Evolutionary conservation across 495 filamentous ascomycete genomes (phyloP).

Genomic region (Halenospora varia): DNA sequence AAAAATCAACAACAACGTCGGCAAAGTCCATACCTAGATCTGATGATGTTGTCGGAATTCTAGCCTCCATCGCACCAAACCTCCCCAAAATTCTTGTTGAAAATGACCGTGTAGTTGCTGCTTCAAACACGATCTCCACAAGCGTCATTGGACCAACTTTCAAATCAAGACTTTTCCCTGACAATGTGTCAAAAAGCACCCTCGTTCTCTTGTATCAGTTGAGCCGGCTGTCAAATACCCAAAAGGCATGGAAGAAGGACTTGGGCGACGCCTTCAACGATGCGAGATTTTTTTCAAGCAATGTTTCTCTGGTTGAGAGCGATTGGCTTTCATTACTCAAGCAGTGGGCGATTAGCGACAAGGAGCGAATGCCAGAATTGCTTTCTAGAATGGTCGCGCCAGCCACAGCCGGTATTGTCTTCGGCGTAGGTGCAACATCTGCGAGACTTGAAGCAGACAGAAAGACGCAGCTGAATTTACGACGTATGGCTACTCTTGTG

Average conservation of each 20-base stretch:
- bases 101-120: constrained; percentile 74
- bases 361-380: constrained; percentile 81
- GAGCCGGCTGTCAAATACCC: constrained; percentile 66
- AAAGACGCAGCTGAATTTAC: constrained; percentile 86
- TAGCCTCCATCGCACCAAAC: constrained; percentile 73
- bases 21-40: constrained; percentile 33
- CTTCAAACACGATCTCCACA: constrained; percentile 73
- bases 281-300: constrained; percentile 70
- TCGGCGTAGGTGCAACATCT: constrained; percentile 92
- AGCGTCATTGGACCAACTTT: constrained; percentile 80
- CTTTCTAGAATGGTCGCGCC: constrained; percentile 75
- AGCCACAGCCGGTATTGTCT: constrained; percentile 94
- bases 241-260: constrained; percentile 93
- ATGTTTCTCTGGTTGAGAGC: constrained; percentile 55
- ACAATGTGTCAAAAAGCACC: constrained; percentile 69
- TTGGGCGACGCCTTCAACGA: constrained; percentile 90
- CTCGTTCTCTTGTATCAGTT: constrained; percentile 75
- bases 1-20: constrained; percentile 23
- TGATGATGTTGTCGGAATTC: constrained; percentile 77
- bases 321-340: constrained; percentile 80
- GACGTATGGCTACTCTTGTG: constrained; percentile 72
- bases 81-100: constrained; percentile 84
- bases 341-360: constrained; percentile 80
- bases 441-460: constrained; percentile 93
- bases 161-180: constrained; percentile 81